Percentiles rank a stretch among this genome's conserved stretches.
These are phyloP conservation scores for Sinapis alba DNA, from an alignment of 441 rosid genomes.

Conservation along the genomic window DNA sequence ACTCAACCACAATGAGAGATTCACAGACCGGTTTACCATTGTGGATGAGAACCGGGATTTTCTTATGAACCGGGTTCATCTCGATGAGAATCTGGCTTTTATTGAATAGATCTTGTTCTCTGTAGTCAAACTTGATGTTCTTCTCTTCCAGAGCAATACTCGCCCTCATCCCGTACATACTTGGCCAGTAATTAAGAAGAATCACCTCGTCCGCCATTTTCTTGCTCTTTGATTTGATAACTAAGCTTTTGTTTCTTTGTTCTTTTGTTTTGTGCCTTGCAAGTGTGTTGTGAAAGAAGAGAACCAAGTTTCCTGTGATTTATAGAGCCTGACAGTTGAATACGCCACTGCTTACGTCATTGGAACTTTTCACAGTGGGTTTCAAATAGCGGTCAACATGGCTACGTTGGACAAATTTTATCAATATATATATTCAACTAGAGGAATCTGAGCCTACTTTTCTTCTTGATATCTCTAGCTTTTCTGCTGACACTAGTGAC, in stretches of 20 bases:
- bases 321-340: no score
- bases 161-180: constrained; percentile 26
- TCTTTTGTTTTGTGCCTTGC: not conserved
- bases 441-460: no score
- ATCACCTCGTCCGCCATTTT: constrained; percentile 34
- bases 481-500: no score
- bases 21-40: constrained; percentile 35
- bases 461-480: no score
- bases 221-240: not conserved
- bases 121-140: constrained; percentile 9
- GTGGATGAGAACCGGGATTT: constrained; percentile 38
- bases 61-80: constrained; percentile 37
- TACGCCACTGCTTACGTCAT: no score
- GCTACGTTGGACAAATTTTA: no score
- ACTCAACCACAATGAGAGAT: constrained; percentile 29
- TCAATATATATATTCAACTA: no score
- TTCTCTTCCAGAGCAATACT: constrained; percentile 34
- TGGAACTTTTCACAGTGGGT: no score
- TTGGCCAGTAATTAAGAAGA: constrained; percentile 28
- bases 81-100: constrained; percentile 19
- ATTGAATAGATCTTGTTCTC: constrained; percentile 18
- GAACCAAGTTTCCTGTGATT: not conserved
- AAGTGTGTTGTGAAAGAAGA: not conserved
- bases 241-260: not conserved
- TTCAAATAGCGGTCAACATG: no score